Base-by-base conservation (phyloP, 2,329 filamentous ascomycete genomes). In the Diaporthe eres region DNA sequence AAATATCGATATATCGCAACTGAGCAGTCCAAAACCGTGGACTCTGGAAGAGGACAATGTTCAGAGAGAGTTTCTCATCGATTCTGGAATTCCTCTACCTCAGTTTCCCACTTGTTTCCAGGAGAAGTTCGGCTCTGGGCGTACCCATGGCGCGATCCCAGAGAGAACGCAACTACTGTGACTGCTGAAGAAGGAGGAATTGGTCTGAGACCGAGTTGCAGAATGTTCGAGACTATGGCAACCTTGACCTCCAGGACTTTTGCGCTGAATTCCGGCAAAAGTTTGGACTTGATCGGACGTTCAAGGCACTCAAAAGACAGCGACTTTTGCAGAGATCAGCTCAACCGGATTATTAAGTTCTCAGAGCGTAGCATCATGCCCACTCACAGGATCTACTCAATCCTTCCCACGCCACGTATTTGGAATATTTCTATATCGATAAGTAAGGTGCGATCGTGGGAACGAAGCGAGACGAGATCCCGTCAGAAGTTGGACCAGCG, bases 391-490 rank as follows among this genome's bases (percentile, higher is more conserved):
- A 61, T 42, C 22, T 61, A 42, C 58, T 61, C 58, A 61, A 61
- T 25, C 22, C 57, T 12, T 60, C 57, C 57, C 57, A 60, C 34
- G 10, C 57, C 42, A 61, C 58, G n/a, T 34, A 42, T 13, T 42
- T 42, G 58, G 37, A 61, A 42, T 15, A 44, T 44, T 37, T 2
- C 3, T 13, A 61, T 13, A 61, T 42, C 37, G 13, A 61, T 37
- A 61, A 44, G 58, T n/a, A 28, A 61, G 22, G 58, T 61, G 37
- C 58, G n/a, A 44, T 61, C 58, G 58, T 7, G 44, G 37, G 58
- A 61, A 31, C n/a, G 4, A 63, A 63, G 60, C 37, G 58, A 44
- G 57, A 44, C 58, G 58, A 63, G 39, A 63, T 63, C 58, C 58
- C 37, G 37, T 63, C 58, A 28, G 58, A 63, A 63, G 58, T 63